Evolutionary conservation across 2,329 filamentous ascomycete species (phyloP), one percentile per base, ranked within the genome.

Genomic region (Stachybotrys chlorohalonatus): DNA sequence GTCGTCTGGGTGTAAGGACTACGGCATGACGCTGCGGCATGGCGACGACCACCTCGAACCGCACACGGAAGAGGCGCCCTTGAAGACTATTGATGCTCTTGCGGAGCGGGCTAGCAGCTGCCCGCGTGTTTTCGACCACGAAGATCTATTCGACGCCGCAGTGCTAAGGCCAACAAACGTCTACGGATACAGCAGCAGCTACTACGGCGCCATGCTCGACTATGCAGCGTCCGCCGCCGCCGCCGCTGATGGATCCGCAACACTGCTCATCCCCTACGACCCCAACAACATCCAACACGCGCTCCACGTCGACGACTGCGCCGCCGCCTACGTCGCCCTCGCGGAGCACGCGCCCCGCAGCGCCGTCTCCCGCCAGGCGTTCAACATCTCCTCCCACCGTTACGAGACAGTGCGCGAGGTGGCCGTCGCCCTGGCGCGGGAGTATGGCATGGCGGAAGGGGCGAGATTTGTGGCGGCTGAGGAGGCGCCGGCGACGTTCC

Each of bases 1-100:
- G 61, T 74, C 70, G 9, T 76, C 73, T 3, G 76, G 77, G 0
- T 79, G 76, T 62, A 79, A 79, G 55, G 76, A 79, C 61, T 79
- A 79, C 56, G 75, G 76, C 1, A 64, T 58, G 6, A 64, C 65
- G 7, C 47, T 59, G 50, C 50, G 72, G 58, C 68, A 75, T 51
- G 70, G 69, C 2, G 63, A 68, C 0, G 57, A 66, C 0, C 63
- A 56, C 0, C 65, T 78, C 4, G 57, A 59, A 7, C 70, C 74
- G 8, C 76, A 79, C 49, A 72, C 69, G 0, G 76, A 79, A 58
- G 59, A 66, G 0, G 73, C 72, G 0, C 71, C 73, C 0, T 52
- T 77, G 11, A 65, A 69, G 6, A 62, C 66, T 0, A 61, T 67
- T 0, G 57, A 60, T 0, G 13, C 73, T 0, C 32, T 56, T 1